Percentiles rank a stretch among this genome's conserved stretches.
Evolutionary conservation across 306 rosid genomes (phyloP).

Genomic region (Quercus dentata): DNA sequence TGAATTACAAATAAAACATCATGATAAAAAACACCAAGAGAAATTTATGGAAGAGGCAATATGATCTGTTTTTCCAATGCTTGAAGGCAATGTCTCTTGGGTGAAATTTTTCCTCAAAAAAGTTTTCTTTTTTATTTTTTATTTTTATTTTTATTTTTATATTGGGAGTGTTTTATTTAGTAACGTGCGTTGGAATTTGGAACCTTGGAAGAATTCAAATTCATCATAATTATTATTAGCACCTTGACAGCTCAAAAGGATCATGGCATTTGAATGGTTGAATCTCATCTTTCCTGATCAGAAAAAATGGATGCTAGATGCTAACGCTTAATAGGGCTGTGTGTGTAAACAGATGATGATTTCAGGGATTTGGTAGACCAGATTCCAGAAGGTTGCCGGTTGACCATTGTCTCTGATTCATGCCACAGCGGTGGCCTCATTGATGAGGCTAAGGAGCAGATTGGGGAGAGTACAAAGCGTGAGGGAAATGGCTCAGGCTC

Average conservation of each 20-base stretch:
- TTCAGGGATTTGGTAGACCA: slow-evolving; percentile 56
- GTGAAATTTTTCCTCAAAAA: neutral
- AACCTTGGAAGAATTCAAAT: neutral
- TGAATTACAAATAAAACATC: too few relatives aligned
- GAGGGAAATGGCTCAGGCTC: slow-evolving; percentile 8
- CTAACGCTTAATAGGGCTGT: neutral
- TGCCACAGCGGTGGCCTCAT: slow-evolving; percentile 90
- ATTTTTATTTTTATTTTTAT: too few relatives aligned
- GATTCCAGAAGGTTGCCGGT: slow-evolving; percentile 51
- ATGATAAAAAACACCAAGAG: too few relatives aligned
- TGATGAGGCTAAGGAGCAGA: slow-evolving; percentile 62
- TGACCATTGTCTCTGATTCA: slow-evolving; percentile 78
- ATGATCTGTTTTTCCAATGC: neutral
- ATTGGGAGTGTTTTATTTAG: neutral
- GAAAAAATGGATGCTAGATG: neutral
- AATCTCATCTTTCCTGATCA: neutral
- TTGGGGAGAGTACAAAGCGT: slow-evolving; percentile 62
- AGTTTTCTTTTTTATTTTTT: neutral
- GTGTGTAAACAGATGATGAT: slow-evolving; percentile 59
- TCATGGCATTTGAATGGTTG: neutral
- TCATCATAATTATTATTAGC: neutral
- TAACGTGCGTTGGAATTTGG: neutral
- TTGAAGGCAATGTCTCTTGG: neutral
- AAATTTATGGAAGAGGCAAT: neutral
- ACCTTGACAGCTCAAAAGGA: too few relatives aligned